These are phyloP conservation scores for Solanum raphanifolium DNA, from an alignment of 257 asterid species.

Conservation along the genomic window DNA sequence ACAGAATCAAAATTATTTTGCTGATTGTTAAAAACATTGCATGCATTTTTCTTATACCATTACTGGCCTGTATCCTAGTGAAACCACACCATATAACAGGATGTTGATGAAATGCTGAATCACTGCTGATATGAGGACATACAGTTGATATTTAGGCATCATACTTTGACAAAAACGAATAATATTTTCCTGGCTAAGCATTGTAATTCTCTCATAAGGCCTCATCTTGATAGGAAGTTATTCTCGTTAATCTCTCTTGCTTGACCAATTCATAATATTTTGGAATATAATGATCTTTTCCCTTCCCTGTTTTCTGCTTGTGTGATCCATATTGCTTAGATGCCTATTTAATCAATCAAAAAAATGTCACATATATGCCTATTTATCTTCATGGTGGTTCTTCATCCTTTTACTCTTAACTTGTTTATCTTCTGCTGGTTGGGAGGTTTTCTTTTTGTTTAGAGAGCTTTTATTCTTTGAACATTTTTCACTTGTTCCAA, in stretches of 20 bases:
- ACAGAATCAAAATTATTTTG: not conserved
- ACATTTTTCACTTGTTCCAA: not conserved
- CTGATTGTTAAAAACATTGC: not conserved
- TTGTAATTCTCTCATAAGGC: not conserved
- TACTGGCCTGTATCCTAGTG: not conserved
- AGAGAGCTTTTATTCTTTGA: not conserved
- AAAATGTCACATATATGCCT: not conserved
- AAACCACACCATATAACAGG: not conserved
- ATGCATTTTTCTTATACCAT: not conserved
- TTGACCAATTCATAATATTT: not conserved
- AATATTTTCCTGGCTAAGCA: not conserved
- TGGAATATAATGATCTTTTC: not conserved
- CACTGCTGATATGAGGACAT: not conserved
- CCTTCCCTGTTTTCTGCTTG: not conserved
- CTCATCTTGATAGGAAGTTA: not conserved
- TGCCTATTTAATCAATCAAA: not conserved
- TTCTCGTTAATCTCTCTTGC: not conserved
- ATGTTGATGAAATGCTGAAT: not conserved
- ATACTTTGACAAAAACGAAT: not conserved
- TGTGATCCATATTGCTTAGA: not conserved
- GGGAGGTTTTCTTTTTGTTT: not conserved
- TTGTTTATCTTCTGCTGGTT: not conserved
- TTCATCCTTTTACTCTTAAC: not conserved
- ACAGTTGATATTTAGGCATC: not conserved
- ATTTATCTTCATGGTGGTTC: not conserved